A percentile compares a stretch with the other conserved stretches of the same genome.
These are phyloP conservation scores for Capsicum rhomboideum DNA, from an alignment of 257 asterid genomes.

Conservation along the genomic window DNA sequence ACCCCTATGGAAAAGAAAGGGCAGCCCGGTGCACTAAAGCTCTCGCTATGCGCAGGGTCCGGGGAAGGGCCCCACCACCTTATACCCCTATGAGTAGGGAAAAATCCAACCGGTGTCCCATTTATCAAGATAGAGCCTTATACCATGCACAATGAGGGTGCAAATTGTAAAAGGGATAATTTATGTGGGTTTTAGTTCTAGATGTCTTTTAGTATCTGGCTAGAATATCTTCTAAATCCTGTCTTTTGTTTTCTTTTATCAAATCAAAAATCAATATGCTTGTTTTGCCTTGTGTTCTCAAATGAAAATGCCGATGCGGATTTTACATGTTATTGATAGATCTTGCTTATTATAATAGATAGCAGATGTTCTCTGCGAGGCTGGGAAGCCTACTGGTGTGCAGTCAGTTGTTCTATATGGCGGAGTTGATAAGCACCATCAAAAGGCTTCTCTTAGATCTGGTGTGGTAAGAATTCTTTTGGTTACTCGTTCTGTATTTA, in stretches of 20 bases:
- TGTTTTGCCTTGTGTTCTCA: neutral
- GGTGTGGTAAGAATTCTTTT: slow-evolving; percentile 62
- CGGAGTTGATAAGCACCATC: slow-evolving; percentile 88
- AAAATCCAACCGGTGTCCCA: neutral
- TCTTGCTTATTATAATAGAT: slow-evolving; percentile 35
- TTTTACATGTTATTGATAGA: neutral
- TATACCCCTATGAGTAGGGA: neutral
- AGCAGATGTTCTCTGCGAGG: slow-evolving; percentile 78
- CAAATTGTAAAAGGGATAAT: neutral
- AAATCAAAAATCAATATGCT: neutral
- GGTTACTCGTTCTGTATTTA: neutral
- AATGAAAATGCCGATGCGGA: slow-evolving; percentile 8
- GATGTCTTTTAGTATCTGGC: neutral
- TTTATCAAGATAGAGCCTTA: neutral
- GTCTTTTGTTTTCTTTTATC: neutral
- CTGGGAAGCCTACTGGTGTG: slow-evolving; percentile 83
- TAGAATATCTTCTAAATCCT: neutral
- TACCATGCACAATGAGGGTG: neutral
- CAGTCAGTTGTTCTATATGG: slow-evolving; percentile 82
- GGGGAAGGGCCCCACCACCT: no score
- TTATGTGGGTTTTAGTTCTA: neutral
- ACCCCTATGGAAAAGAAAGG: no score
- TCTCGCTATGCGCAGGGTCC: no score
- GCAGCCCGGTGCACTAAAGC: no score
- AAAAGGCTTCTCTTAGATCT: slow-evolving; percentile 73